Percentiles rank a stretch among this genome's conserved stretches.
phyloP scores from a whole-genome alignment of 2,329 filamentous ascomycete species.

The Cytospora piceicola region DNA sequence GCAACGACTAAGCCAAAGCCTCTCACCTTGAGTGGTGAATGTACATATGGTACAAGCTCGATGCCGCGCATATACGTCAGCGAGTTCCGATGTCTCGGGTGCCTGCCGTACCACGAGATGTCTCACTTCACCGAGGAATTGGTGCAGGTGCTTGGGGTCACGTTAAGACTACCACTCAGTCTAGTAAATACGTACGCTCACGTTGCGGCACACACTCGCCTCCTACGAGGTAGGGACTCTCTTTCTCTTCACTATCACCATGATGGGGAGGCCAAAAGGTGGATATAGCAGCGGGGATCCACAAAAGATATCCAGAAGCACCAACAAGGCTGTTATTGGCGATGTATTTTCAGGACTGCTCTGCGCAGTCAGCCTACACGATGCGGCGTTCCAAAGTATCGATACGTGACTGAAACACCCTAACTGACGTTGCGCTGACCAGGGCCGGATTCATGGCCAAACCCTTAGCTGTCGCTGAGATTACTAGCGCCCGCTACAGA shows the following conservation, averaged over 20 bases:
- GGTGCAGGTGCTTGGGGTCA: not conserved
- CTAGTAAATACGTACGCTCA: constrained; percentile 4
- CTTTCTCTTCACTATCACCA: not conserved
- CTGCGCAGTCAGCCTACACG: not conserved
- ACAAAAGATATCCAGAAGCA: not conserved
- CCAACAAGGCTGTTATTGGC: too few species aligned
- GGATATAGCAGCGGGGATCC: not conserved
- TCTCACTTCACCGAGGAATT: not conserved
- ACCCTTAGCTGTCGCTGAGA: not conserved
- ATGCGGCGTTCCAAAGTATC: not conserved
- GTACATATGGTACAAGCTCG: not conserved
- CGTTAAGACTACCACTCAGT: not conserved
- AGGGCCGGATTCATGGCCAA: not conserved
- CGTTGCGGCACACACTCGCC: not conserved
- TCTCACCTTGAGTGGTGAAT: not conserved
- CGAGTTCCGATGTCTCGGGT: constrained; percentile 26
- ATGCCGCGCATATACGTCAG: constrained; percentile 15
- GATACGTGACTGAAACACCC: not conserved
- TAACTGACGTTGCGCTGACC: not conserved
- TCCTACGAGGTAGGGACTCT: not conserved
- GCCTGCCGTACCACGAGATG: constrained; percentile 14
- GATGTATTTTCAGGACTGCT: not conserved
- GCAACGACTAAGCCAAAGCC: not conserved
- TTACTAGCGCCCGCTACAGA: constrained; percentile 8
- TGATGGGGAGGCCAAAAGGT: not conserved